Evolutionary conservation across 78 protist species (phyloP).

Genomic region (Polysphondylium violaceum): DNA sequence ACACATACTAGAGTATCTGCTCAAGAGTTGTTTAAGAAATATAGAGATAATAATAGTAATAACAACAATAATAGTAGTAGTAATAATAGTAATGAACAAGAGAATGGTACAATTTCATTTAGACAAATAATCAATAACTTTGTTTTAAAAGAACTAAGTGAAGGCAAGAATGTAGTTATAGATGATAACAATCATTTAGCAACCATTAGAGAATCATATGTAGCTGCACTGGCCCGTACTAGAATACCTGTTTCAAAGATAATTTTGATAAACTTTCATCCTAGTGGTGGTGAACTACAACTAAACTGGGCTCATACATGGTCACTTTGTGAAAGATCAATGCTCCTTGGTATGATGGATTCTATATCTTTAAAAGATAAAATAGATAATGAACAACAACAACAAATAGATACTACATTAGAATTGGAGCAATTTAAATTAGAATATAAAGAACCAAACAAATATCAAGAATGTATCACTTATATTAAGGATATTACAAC

Average conservation of each 20-base stretch:
- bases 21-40: slow-evolving; percentile 22
- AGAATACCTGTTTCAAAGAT: background rate
- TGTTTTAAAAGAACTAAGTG: slow-evolving; percentile 2
- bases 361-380: background rate
- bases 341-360: background rate
- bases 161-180: slow-evolving; percentile 44
- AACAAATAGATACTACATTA: background rate
- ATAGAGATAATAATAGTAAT: background rate
- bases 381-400: background rate
- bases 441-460: slow-evolving; percentile 34
- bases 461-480: slow-evolving; percentile 15
- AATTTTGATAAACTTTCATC: slow-evolving; percentile 2
- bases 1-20: slow-evolving; percentile 63
- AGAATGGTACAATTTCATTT: slow-evolving; percentile 15
- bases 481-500: slow-evolving; percentile 18
- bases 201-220: slow-evolving; percentile 37
- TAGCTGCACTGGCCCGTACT: slow-evolving; percentile 6
- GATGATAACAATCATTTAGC: slow-evolving; percentile 62
- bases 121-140: slow-evolving; percentile 10
- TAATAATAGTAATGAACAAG: background rate
- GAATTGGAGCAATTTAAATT: slow-evolving; percentile 6
- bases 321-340: slow-evolving; percentile 24
- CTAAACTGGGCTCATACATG: slow-evolving; percentile 40
- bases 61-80: background rate
- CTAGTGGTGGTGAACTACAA: slow-evolving; percentile 53